A percentile compares a stretch with the other conserved stretches of the same genome.
These are phyloP conservation scores for Pichia eremophila DNA, from an alignment of 805 yeast genomes.

Conservation along the genomic window DNA sequence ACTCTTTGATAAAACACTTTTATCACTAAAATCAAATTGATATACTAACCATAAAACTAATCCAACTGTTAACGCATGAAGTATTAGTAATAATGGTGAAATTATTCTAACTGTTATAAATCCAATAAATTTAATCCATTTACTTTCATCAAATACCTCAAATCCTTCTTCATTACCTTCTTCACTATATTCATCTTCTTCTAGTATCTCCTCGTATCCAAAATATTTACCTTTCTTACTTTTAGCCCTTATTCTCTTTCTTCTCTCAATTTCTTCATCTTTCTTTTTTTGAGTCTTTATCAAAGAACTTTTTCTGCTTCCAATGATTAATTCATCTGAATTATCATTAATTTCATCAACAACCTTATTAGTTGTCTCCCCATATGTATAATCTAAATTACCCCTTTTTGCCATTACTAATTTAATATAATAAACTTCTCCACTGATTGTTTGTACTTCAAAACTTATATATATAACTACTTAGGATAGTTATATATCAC, in stretches of 20 bases:
- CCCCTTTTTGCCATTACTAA: too few species aligned
- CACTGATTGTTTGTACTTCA: too few species aligned
- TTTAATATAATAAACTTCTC: too few species aligned
- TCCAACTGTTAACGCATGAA: conserved; percentile 16
- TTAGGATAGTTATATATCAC: too few species aligned
- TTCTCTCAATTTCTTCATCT: neutral
- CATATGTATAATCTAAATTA: too few species aligned
- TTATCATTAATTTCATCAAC: neutral
- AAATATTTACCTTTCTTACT: conserved; percentile 4
- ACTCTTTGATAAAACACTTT: conserved; percentile 6
- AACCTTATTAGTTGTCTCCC: too few species aligned
- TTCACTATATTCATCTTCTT: neutral
- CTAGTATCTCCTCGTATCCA: conserved; percentile 5
- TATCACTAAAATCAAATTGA: conserved; percentile 9
- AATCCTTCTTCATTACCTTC: conserved; percentile 5
- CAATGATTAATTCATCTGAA: neutral
- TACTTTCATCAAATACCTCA: conserved; percentile 10
- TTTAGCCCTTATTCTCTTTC: neutral
- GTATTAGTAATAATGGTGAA: conserved; percentile 20
- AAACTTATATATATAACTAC: too few species aligned
- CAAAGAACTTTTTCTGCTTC: neutral
- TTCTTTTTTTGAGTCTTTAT: neutral
- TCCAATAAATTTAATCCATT: conserved; percentile 22
- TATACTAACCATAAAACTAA: conserved; percentile 13
- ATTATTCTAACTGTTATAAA: conserved; percentile 18